Conservation (phyloP, 2,329 filamentous ascomycete genomes). For the Cordyceps pruinosa region DNA sequence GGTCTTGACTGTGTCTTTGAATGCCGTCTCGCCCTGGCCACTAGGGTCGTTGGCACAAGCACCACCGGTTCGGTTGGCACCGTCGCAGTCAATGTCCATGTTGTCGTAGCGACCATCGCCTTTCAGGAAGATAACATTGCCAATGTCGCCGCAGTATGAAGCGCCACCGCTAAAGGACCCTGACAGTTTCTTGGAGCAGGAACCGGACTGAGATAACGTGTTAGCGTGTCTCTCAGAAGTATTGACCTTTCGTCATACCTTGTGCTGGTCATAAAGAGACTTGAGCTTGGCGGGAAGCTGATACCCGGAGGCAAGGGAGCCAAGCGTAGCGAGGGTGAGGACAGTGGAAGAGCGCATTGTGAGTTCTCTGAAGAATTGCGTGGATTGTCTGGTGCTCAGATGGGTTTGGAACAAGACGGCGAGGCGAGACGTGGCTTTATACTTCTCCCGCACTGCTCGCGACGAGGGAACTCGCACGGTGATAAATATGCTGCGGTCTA, state of each 20-base stretch:
- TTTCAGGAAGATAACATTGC: slow-evolving; percentile 35
- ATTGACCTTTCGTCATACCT: not conserved
- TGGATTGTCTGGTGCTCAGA: not conserved
- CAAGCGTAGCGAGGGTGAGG: slow-evolving; percentile 9
- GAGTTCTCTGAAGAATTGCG: not conserved
- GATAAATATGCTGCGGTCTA: not conserved
- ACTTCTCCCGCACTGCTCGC: not conserved
- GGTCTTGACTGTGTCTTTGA: slow-evolving; percentile 26
- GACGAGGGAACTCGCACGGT: not conserved
- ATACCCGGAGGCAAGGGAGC: slow-evolving; percentile 12
- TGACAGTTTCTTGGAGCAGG: slow-evolving; percentile 6
- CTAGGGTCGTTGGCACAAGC: slow-evolving; percentile 27
- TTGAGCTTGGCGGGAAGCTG: slow-evolving; percentile 15
- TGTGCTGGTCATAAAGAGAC: slow-evolving; percentile 14
- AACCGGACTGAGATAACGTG: not conserved
- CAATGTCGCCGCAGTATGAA: slow-evolving; percentile 11
- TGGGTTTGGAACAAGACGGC: not conserved
- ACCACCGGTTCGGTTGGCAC: slow-evolving; percentile 32
- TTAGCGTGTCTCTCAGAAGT: not conserved
- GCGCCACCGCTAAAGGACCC: not conserved
- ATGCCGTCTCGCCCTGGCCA: slow-evolving; percentile 34
- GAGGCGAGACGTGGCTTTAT: not conserved
- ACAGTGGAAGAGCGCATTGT: slow-evolving; percentile 13
- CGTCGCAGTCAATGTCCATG: slow-evolving; percentile 48
- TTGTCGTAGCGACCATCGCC: slow-evolving; percentile 30